These are phyloP conservation scores for Nitzschia sp. DNA, from an alignment of 108 stramenopile species.

Conservation along the genomic window DNA sequence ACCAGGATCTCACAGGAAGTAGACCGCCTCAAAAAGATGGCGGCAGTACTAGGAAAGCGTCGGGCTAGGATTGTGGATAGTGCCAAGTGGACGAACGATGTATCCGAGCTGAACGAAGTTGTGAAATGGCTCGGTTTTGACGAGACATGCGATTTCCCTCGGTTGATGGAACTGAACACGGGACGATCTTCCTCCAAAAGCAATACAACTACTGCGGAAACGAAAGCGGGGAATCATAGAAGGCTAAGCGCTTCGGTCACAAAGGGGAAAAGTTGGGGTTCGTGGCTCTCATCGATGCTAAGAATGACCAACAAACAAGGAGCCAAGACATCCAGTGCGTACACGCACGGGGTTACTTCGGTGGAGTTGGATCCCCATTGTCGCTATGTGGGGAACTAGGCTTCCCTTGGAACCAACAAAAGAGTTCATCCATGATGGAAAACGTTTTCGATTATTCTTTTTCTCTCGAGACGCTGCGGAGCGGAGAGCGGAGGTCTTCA, in stretches of 20 bases:
- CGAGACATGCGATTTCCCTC: slow-evolving; percentile 3
- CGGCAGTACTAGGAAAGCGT: slow-evolving; percentile 18
- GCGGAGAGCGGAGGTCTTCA: too few relatives aligned
- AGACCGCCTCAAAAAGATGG: slow-evolving; percentile 1
- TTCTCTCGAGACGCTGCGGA: too few relatives aligned
- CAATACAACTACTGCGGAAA: not conserved
- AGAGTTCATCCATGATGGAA: too few relatives aligned
- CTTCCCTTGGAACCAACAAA: too few relatives aligned
- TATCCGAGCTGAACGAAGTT: slow-evolving; percentile 22
- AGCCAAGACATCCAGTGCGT: not conserved
- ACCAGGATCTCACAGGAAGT: not conserved
- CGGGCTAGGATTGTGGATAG: slow-evolving; percentile 33
- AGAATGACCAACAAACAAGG: not conserved
- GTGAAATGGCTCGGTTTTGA: slow-evolving; percentile 40
- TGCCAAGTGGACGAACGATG: slow-evolving; percentile 34
- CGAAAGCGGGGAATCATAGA: not conserved
- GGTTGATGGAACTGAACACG: slow-evolving; percentile 21
- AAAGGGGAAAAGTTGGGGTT: too few relatives aligned
- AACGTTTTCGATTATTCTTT: too few relatives aligned
- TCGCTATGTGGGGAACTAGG: not conserved
- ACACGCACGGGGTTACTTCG: not conserved
- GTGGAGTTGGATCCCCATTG: not conserved
- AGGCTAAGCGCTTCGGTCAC: too few relatives aligned
- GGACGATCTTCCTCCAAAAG: not conserved
- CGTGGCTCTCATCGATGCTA: not conserved